Evolutionary conservation across 257 asterid genomes (phyloP).

Genomic region (Perilla frutescens): DNA sequence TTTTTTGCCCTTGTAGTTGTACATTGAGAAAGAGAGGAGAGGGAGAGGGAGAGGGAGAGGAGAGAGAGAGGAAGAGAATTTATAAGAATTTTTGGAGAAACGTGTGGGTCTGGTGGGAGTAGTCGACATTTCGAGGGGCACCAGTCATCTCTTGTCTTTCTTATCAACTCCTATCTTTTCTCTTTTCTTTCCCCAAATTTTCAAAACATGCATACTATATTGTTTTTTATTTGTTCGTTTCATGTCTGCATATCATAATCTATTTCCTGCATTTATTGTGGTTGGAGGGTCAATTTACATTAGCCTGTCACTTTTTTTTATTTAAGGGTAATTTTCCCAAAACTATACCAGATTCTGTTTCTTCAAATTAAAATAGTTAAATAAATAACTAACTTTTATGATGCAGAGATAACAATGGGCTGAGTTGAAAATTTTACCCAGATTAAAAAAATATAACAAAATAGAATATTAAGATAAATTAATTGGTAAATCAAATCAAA

Average conservation of each 20-base stretch:
- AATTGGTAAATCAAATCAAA: not conserved
- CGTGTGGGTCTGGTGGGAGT: constrained; percentile 54
- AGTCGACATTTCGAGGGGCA: constrained; percentile 43
- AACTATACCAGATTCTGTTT: not conserved
- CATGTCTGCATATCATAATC: constrained; percentile 11
- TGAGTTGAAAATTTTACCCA: not conserved
- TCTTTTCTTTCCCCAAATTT: not conserved
- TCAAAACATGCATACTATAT: constrained; percentile 4
- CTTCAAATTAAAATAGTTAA: not conserved
- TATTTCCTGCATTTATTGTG: constrained; percentile 18
- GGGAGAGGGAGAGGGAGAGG: constrained; percentile 1
- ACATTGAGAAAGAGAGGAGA: constrained; percentile 19
- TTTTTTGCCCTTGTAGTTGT: constrained; percentile 27
- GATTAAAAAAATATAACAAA: not conserved
- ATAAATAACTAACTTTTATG: too few relatives aligned
- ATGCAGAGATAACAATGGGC: too few relatives aligned
- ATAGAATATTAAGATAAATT: not conserved
- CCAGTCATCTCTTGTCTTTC: constrained; percentile 46
- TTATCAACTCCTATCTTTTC: constrained; percentile 41
- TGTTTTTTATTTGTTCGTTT: constrained; percentile 15
- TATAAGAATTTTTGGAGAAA: constrained; percentile 49
- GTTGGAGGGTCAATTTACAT: constrained; percentile 29
- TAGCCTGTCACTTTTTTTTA: not conserved
- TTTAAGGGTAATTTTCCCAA: constrained; percentile 4
- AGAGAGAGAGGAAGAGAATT: not conserved